These are phyloP conservation scores for Hypoxylon lenormandii DNA, from an alignment of 495 filamentous ascomycete genomes.

Conservation along the genomic window DNA sequence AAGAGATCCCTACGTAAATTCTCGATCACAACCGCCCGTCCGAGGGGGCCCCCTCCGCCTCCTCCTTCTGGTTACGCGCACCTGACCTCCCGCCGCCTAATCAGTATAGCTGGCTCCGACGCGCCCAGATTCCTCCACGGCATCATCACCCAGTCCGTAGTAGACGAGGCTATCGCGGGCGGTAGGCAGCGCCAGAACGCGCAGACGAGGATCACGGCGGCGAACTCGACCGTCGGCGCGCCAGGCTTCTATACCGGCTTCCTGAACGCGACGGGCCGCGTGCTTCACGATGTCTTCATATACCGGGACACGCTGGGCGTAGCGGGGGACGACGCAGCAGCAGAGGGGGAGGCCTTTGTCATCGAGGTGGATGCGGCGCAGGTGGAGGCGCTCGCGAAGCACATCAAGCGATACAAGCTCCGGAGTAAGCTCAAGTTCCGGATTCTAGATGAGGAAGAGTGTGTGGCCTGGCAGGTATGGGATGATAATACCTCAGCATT, in stretches of 20 bases:
- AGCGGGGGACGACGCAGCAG: conserved; percentile 44
- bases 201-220: conserved; percentile 22
- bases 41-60: conserved; percentile 42
- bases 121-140: conserved; percentile 88
- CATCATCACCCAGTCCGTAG: conserved; percentile 80
- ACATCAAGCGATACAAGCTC: conserved; percentile 85
- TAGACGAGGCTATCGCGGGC: conserved; percentile 40
- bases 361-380: conserved; percentile 83
- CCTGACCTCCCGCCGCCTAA: conserved; percentile 78
- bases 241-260: conserved; percentile 80
- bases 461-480: conserved; percentile 77
- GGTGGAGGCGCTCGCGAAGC: conserved; percentile 69
- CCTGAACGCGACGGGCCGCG: conserved; percentile 82
- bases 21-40: conserved; percentile 27
- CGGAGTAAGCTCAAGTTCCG: conserved; percentile 79
- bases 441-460: conserved; percentile 71
- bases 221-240: conserved; percentile 9
- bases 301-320: conserved; percentile 69
- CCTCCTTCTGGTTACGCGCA: conserved; percentile 62
- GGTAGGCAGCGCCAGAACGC: conserved; percentile 11
- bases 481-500: conserved; percentile 34
- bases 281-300: conserved; percentile 90
- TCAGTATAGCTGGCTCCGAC: conserved; percentile 81
- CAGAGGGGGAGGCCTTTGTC: conserved; percentile 70
- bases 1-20: conserved; percentile 33